Base-by-base conservation (phyloP, 169 alveolate species). In the Babesia caballi region DNA sequence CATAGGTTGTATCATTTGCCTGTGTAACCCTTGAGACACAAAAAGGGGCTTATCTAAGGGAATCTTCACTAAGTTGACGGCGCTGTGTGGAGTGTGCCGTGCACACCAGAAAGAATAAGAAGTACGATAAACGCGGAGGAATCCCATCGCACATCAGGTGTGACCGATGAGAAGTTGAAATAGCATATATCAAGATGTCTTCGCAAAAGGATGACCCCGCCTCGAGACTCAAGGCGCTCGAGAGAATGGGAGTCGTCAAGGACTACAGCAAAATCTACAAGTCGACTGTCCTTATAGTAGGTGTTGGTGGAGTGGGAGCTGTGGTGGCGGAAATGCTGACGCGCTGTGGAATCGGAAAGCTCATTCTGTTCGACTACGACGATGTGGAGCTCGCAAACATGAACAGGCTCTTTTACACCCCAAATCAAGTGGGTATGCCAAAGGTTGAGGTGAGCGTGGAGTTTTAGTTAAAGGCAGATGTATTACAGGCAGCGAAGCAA, bases 271-370 rank as follows among this genome's bases (percentile, higher is more conserved):
- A 81, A 15, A 89, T 96, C 21, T 85, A 94, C 53, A 66, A 88
- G 11, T 82, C 75, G 51, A 87, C 96, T 27, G 94, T 95, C 28
- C 65, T 92, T 32, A 90, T 96, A 27, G 96, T 96, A 14, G 99
- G 99, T 15, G 95, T 96, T 2, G 99, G 99, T 17, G 99, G 98
- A 32, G 94, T 96, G 14, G 99, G 99, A 12, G 94, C 97, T 23
- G 98, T 95, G 21, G 96, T 95, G 35, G 97, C 97, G 1, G 99
- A 96, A 85, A 96, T 96, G 98, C 87, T 96, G 42, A 92, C 96
- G 11, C 87, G 99, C 66, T 95, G 98, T 73, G 98, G 98, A 19
- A 72, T 96, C 23, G 99, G 98, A 28, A 95, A 94, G 80, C 77
- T 95, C n/a, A 90, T 96, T 21, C 85, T 95, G 44, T 91, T 91